Conservation (phyloP, 106 monocot species). For the Agapanthus africanus region DNA sequence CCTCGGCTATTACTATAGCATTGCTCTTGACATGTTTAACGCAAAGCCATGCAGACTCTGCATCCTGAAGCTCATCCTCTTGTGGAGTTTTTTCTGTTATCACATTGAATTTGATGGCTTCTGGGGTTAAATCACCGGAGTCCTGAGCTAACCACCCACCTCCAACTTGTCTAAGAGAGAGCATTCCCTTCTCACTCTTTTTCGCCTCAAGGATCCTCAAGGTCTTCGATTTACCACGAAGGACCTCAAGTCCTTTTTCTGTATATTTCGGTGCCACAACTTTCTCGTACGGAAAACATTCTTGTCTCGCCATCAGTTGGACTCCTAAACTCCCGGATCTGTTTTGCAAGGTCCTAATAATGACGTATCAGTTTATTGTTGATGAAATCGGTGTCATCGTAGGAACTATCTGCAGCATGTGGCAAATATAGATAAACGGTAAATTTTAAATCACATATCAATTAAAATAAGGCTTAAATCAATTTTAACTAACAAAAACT, state of each 20-base stretch:
- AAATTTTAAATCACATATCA: not conserved
- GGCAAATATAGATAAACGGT: too few relatives aligned
- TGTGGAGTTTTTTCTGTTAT: slow-evolving; percentile 49
- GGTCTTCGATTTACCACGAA: slow-evolving; percentile 87
- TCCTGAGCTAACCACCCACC: slow-evolving; percentile 94
- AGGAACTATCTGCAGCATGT: too few relatives aligned
- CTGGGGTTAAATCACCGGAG: slow-evolving; percentile 70
- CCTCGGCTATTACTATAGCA: slow-evolving; percentile 97
- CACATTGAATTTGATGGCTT: slow-evolving; percentile 62
- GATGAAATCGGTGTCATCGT: too few relatives aligned
- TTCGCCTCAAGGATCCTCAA: slow-evolving; percentile 89
- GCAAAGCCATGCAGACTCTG: slow-evolving; percentile 92
- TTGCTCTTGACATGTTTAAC: slow-evolving; percentile 99
- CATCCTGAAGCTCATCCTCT: slow-evolving; percentile 55
- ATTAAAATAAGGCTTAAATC: too few relatives aligned
- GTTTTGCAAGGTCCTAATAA: slow-evolving; percentile 95
- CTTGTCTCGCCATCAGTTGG: slow-evolving; percentile 81
- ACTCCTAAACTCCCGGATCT: slow-evolving; percentile 96
- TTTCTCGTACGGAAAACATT: slow-evolving; percentile 98
- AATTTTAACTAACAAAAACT: too few relatives aligned
- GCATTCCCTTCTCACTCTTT: slow-evolving; percentile 66
- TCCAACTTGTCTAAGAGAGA: slow-evolving; percentile 81
- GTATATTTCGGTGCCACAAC: slow-evolving; percentile 88
- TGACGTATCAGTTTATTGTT: too few relatives aligned
- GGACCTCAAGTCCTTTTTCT: slow-evolving; percentile 79